Evolutionary conservation across 768 basidiomycete species (phyloP), one percentile per base, ranked within the genome.

Genomic region (Macrolepiota dolichaula): DNA sequence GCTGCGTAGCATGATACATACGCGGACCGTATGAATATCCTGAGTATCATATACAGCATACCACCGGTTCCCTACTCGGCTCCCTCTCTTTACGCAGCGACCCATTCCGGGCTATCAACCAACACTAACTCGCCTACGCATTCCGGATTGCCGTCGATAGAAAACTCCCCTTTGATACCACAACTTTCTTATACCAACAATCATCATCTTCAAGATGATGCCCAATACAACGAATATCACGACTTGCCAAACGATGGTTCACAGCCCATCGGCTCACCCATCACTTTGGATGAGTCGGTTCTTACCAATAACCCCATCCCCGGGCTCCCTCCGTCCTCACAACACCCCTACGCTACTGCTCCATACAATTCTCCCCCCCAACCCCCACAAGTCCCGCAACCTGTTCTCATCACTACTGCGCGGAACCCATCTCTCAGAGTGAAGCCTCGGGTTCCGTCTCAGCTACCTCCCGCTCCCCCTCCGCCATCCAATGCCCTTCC

Each of bases 1-100:
- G 22, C 49, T 47, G 42, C 55, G 59, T 71, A 95, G 94, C 94
- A 96, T 70, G 94, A 96, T 73, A 96, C 94, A 9, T 96, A 96
- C 72, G 92, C 91, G 61, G 92, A 96, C 73, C 85, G 94, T 55
- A 94, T 96, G 89, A 90, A 91, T 69, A 94, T 96, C 69, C 82
- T 96, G 58, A 91, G 90, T 67, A 81, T 92, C 65, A 93, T 94
- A 64, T 94, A 94, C 77, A 89, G 86, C 72, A 92, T 94, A 72
- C 90, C 90, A 25, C 82, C 89, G 47, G 82, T 85, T 47, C 88
- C 88, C 22, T 85, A 89, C 68, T 80, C 89, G 11, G 81, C 85
- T 27, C 72, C 84, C 15, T 79, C 83, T 6, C 67, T 80, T 53
- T 84, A 83, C 71, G 71, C 72, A 37, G 52, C 71, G 37, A 65